Conservation (phyloP, 2,329 filamentous ascomycete genomes). For the Emmonsiellopsis sp. region DNA sequence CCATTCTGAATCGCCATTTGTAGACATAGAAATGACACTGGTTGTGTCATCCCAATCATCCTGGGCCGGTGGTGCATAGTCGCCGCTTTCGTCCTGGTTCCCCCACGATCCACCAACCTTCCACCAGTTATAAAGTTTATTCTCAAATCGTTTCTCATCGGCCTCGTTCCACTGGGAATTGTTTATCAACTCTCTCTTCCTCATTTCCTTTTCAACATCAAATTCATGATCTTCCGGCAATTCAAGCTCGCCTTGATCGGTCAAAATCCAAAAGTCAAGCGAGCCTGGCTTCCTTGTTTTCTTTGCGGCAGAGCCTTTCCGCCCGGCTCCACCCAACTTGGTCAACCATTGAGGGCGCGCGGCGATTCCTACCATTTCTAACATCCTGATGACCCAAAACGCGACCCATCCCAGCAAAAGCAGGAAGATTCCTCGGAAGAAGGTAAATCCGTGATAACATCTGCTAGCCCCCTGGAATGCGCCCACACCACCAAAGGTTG, state of each 20-base stretch:
- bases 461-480: conserved; percentile 68
- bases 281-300: conserved; percentile 16
- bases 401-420: conserved; percentile 53
- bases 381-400: conserved; percentile 42
- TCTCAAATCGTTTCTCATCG: conserved; percentile 60
- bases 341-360: conserved; percentile 55
- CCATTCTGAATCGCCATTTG: conserved; percentile 39
- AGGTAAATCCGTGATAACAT: conserved; percentile 64
- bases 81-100: conserved; percentile 66
- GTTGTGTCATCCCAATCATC: conserved; percentile 69
- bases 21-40: conserved; percentile 57
- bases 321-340: conserved; percentile 22
- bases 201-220: conserved; percentile 73
- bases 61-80: conserved; percentile 53
- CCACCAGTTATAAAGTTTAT: conserved; percentile 76
- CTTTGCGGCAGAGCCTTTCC: conserved; percentile 11
- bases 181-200: conserved; percentile 46
- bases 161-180: conserved; percentile 31
- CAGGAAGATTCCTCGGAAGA: conserved; percentile 63
- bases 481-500: conserved; percentile 56
- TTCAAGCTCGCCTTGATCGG: conserved; percentile 43
- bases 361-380: conserved; percentile 52
- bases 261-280: conserved; percentile 46
- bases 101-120: conserved; percentile 77
- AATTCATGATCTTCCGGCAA: conserved; percentile 54